Evolutionary conservation across 495 filamentous ascomycete species (phyloP).

Genomic region (Glutinoglossum americanum): DNA sequence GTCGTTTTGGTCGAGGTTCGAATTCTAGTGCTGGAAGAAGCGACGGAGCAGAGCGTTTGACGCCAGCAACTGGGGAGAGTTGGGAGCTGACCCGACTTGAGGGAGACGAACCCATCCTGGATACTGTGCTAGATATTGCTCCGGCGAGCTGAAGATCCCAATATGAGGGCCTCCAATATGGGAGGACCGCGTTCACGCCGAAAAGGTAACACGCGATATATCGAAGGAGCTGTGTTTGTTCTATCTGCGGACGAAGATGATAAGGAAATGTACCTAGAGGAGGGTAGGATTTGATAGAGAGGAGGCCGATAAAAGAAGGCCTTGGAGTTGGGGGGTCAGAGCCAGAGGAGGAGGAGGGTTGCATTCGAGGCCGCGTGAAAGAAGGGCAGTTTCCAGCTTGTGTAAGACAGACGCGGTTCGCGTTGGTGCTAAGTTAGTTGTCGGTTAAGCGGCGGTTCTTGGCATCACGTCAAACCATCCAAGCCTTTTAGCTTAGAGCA

Average conservation of each 20-base stretch:
- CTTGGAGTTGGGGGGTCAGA: background rate
- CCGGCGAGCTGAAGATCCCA: background rate
- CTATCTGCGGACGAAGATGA: background rate
- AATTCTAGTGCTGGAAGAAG: conserved; percentile 76
- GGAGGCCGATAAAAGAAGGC: background rate
- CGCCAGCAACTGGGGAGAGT: conserved; percentile 31
- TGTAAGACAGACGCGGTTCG: background rate
- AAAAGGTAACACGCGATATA: background rate
- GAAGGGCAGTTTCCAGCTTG: background rate
- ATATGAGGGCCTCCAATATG: background rate
- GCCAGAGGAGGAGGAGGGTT: background rate
- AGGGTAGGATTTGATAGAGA: background rate
- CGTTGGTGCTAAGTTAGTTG: background rate
- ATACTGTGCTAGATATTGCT: background rate
- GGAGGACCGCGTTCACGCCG: background rate
- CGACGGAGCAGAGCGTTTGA: conserved; percentile 46
- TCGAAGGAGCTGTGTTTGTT: background rate
- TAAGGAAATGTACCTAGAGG: background rate
- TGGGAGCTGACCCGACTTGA: background rate
- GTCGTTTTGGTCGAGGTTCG: conserved; percentile 41
- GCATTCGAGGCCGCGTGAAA: background rate
- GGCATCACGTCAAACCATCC: background rate
- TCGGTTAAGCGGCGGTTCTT: background rate
- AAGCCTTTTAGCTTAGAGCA: background rate
- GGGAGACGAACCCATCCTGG: background rate